Evolutionary conservation across 2,329 filamentous ascomycete species (phyloP).

Genomic region (Aspergillus fischeri): DNA sequence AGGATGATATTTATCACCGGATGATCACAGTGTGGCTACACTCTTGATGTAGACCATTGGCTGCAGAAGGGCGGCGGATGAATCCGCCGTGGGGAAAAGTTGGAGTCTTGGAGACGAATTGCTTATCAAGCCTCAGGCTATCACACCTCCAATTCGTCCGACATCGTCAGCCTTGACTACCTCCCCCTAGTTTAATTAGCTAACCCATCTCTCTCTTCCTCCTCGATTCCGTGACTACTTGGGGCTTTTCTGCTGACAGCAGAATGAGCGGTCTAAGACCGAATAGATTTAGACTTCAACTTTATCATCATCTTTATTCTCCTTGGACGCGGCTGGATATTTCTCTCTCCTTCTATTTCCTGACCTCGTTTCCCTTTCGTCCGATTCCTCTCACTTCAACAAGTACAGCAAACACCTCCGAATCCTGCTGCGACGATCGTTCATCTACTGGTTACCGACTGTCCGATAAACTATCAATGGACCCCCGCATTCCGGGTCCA

Average conservation of each 20-base stretch:
- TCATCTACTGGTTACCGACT: neutral
- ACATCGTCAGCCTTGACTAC: neutral
- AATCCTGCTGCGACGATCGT: neutral
- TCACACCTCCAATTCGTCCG: neutral
- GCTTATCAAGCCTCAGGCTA: constrained; percentile 3
- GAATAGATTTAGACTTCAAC: neutral
- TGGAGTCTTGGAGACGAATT: neutral
- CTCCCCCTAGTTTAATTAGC: too few species aligned
- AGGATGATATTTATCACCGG: too few species aligned
- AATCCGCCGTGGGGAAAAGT: constrained; percentile 7
- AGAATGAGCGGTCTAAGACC: neutral
- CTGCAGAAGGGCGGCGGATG: constrained; percentile 9
- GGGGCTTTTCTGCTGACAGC: neutral
- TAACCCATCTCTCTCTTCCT: neutral
- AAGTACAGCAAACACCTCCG: neutral
- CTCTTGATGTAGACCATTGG: neutral
- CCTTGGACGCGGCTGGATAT: constrained; percentile 3
- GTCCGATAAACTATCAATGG: constrained; percentile 7
- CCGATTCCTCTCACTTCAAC: neutral
- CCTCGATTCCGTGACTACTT: neutral
- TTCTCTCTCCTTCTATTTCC: neutral
- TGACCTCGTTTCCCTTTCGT: neutral
- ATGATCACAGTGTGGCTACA: too few species aligned
- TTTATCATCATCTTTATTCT: neutral
- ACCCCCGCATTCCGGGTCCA: constrained; percentile 16